A percentile compares a stretch with the other conserved stretches of the same genome.
These are phyloP conservation scores for Wallacemonas sp. DNA, from an alignment of 208 protist genomes.

Conservation along the genomic window DNA sequence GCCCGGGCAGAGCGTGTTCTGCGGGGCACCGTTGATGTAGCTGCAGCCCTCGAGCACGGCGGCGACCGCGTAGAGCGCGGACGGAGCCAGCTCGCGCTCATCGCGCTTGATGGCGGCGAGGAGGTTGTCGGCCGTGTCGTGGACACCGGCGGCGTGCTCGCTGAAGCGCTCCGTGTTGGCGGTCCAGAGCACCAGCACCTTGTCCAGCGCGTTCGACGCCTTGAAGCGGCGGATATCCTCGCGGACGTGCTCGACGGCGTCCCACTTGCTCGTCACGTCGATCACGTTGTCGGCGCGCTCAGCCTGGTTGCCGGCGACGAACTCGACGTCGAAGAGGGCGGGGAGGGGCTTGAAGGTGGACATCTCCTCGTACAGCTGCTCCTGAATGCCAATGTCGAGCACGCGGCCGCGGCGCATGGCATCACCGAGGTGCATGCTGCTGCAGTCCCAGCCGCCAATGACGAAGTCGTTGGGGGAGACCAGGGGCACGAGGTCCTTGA, in stretches of 20 bases:
- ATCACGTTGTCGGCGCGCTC: slow-evolving; percentile 98
- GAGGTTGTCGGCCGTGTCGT: slow-evolving; percentile 97
- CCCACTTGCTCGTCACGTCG: slow-evolving; percentile 80
- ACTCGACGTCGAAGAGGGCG: slow-evolving; percentile 97
- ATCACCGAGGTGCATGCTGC: slow-evolving; percentile 89
- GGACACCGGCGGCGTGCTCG: slow-evolving; percentile 88
- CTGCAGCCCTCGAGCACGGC: slow-evolving; percentile 96
- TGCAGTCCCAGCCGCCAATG: slow-evolving; percentile 99
- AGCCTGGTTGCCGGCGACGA: slow-evolving; percentile 98
- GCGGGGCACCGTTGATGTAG: slow-evolving; percentile 99
- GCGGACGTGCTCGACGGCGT: slow-evolving; percentile 94
- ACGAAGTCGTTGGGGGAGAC: slow-evolving; percentile 97
- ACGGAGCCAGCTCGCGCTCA: slow-evolving; percentile 95
- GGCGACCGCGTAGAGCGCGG: slow-evolving; percentile 96
- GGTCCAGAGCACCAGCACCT: slow-evolving; percentile 98
- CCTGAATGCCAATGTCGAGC: slow-evolving; percentile 94
- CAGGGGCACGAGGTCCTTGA: slow-evolving; percentile 96
- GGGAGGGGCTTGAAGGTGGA: slow-evolving; percentile 92
- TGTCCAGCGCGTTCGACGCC: slow-evolving; percentile 91
- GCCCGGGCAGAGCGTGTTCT: slow-evolving; percentile 99
- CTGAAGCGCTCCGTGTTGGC: slow-evolving; percentile 99
- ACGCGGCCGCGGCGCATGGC: slow-evolving; percentile 96
- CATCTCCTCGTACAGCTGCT: slow-evolving; percentile 84
- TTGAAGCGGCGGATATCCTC: slow-evolving; percentile 95
- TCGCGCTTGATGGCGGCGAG: slow-evolving; percentile 86